A percentile compares a stretch with the other conserved stretches of the same genome.
These are phyloP conservation scores for Globisporangium okanoganense DNA, from an alignment of 352 stramenopile species.

Conservation along the genomic window DNA sequence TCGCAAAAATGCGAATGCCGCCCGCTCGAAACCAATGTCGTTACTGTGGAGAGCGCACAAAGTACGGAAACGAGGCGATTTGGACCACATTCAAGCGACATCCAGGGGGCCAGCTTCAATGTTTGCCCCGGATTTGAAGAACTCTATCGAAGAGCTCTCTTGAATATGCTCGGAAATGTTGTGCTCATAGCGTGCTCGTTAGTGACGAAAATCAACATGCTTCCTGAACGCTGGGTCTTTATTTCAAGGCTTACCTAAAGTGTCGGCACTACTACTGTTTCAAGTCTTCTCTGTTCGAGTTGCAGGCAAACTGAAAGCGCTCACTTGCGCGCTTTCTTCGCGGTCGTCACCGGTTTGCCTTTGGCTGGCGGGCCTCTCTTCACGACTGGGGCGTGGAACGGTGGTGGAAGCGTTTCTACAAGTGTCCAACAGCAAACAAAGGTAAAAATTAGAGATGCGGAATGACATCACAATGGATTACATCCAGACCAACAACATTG, in stretches of 20 bases:
- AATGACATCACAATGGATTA: no score
- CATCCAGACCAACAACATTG: background rate
- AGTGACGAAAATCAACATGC: no score
- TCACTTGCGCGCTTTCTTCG: slow-evolving; percentile 13
- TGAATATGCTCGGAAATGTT: no score
- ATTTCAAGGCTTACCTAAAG: background rate
- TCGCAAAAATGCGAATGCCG: background rate
- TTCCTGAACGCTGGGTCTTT: background rate
- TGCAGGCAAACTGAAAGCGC: background rate
- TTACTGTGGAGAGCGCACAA: background rate
- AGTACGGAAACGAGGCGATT: background rate
- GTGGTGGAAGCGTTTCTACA: slow-evolving; percentile 51
- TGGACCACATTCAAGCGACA: background rate
- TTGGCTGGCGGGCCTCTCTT: slow-evolving; percentile 6
- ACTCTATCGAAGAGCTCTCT: background rate
- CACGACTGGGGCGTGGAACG: slow-evolving; percentile 12
- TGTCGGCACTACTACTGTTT: background rate
- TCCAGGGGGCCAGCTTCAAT: background rate
- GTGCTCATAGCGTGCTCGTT: no score
- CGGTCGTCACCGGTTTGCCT: slow-evolving; percentile 1
- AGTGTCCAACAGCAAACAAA: background rate
- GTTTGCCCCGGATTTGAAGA: background rate
- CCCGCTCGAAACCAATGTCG: background rate
- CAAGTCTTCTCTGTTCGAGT: background rate
- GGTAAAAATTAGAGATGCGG: background rate